A percentile compares a stretch with the other conserved stretches of the same genome.
Evolutionary conservation across 2,329 filamentous ascomycete genomes (phyloP).

Genomic region (Beauveria brongniartii): DNA sequence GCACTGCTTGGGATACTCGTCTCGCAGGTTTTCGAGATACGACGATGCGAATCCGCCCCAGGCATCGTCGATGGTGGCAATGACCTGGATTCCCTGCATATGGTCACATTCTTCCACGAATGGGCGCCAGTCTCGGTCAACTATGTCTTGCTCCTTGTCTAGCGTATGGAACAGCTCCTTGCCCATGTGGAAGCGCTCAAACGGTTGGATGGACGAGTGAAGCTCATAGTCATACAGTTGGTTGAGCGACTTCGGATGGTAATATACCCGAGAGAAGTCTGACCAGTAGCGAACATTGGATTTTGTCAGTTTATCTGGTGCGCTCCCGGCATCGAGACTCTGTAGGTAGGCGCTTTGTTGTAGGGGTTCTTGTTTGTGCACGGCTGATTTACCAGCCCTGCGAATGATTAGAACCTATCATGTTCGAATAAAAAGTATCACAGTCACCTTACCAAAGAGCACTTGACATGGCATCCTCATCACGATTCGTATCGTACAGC

Average conservation of each 20-base stretch:
- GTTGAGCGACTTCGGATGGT: conserved; percentile 78
- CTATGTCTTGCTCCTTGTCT: conserved; percentile 73
- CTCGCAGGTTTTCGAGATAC: conserved; percentile 70
- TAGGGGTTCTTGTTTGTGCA: conserved; percentile 63
- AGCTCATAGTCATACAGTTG: conserved; percentile 85
- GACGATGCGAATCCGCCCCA: conserved; percentile 71
- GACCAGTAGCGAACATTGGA: conserved; percentile 89
- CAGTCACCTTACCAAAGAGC: conserved; percentile 26
- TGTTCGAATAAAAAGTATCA: background rate
- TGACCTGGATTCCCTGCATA: conserved; percentile 77
- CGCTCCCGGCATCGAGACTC: conserved; percentile 64
- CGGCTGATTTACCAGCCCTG: conserved; percentile 58
- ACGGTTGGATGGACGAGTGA: conserved; percentile 71
- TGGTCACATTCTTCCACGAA: conserved; percentile 93
- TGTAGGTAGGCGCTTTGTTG: conserved; percentile 67
- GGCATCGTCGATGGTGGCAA: conserved; percentile 64
- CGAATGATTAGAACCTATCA: background rate
- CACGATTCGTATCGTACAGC: conserved; percentile 58
- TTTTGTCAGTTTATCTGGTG: conserved; percentile 57
- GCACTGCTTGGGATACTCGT: conserved; percentile 83
- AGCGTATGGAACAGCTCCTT: conserved; percentile 66
- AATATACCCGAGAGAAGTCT: conserved; percentile 89
- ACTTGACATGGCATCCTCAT: conserved; percentile 20
- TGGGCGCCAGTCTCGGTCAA: conserved; percentile 82
- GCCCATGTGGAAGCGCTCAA: conserved; percentile 83